A percentile compares a stretch with the other conserved stretches of the same genome.
Conservation (phyloP, 768 basidiomycete genomes). For the Termitomyces sp. region DNA sequence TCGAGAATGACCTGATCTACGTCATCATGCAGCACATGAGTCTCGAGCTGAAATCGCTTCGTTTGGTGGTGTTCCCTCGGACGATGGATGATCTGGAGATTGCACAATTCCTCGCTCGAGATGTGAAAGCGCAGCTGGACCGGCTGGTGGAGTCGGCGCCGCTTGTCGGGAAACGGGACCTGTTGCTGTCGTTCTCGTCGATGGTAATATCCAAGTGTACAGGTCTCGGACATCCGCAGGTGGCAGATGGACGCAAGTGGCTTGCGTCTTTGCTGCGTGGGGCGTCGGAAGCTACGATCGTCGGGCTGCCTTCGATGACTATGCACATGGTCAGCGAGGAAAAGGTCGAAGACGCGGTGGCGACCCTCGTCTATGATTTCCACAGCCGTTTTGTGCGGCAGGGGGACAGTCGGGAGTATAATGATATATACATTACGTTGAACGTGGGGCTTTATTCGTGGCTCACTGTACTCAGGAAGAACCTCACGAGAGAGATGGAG, state of each 20-base stretch:
- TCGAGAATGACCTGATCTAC: slow-evolving; percentile 52
- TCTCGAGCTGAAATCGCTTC: slow-evolving; percentile 57
- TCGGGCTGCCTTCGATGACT: slow-evolving; percentile 75
- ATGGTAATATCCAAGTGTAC: slow-evolving; percentile 71
- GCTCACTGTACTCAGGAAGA: slow-evolving; percentile 75
- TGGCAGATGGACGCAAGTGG: slow-evolving; percentile 49
- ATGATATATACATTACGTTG: slow-evolving; percentile 82
- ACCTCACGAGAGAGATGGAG: slow-evolving; percentile 71
- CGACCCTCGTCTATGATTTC: slow-evolving; percentile 61
- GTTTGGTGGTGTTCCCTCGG: slow-evolving; percentile 72
- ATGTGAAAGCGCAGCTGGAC: slow-evolving; percentile 66
- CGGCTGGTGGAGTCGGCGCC: slow-evolving; percentile 50
- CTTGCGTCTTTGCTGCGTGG: slow-evolving; percentile 53
- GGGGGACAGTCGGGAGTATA: slow-evolving; percentile 46
- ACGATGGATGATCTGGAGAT: slow-evolving; percentile 74
- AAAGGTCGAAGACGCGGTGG: slow-evolving; percentile 28
- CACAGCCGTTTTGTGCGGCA: slow-evolving; percentile 60
- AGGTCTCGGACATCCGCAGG: slow-evolving; percentile 48
- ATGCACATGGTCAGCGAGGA: slow-evolving; percentile 79
- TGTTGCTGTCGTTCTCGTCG: slow-evolving; percentile 69
- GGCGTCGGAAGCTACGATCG: slow-evolving; percentile 67
- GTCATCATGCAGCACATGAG: slow-evolving; percentile 70
- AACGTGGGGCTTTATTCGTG: slow-evolving; percentile 80
- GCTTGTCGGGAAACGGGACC: slow-evolving; percentile 51
- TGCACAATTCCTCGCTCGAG: slow-evolving; percentile 65